A percentile compares a stretch with the other conserved stretches of the same genome.
These are phyloP conservation scores for Sugiyamaella boreocaroliniensis DNA, from an alignment of 805 yeast species.

Conservation along the genomic window DNA sequence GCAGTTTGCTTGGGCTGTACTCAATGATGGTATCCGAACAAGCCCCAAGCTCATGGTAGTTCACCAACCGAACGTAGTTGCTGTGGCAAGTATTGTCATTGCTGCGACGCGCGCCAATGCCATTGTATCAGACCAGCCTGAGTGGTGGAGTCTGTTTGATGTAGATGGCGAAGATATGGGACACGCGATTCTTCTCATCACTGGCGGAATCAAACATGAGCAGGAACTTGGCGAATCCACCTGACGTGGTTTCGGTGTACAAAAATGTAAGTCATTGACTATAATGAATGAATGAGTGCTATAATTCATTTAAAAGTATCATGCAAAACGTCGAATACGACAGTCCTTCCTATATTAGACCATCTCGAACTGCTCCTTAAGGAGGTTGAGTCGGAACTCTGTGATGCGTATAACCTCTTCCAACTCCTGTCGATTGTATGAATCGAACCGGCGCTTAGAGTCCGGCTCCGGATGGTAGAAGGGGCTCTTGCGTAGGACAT, in stretches of 20 bases:
- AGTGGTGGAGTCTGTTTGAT: conserved; percentile 19
- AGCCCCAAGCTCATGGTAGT: conserved; percentile 9
- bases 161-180: conserved; percentile 12
- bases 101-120: conserved; percentile 7
- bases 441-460: conserved; percentile 4
- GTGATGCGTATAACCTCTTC: conserved; percentile 42
- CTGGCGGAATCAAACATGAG: conserved; percentile 5
- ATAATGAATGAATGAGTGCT: too few species aligned
- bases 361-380: conserved; percentile 22
- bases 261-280: too few species aligned
- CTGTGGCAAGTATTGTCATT: conserved; percentile 13
- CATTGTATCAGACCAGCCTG: conserved; percentile 5
- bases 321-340: too few species aligned
- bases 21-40: conserved; percentile 13
- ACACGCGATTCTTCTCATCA: conserved; percentile 6
- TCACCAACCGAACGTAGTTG: conserved; percentile 15
- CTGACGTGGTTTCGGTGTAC: too few species aligned
- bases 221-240: not conserved
- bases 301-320: too few species aligned
- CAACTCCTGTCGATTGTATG: conserved; percentile 38
- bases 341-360: not conserved
- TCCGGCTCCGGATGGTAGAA: not conserved
- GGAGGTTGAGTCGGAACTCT: conserved; percentile 36
- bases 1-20: conserved; percentile 7
- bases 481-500: not conserved